Conservation (phyloP, 306 rosid species). For the apple (Malus domestica) region DNA sequence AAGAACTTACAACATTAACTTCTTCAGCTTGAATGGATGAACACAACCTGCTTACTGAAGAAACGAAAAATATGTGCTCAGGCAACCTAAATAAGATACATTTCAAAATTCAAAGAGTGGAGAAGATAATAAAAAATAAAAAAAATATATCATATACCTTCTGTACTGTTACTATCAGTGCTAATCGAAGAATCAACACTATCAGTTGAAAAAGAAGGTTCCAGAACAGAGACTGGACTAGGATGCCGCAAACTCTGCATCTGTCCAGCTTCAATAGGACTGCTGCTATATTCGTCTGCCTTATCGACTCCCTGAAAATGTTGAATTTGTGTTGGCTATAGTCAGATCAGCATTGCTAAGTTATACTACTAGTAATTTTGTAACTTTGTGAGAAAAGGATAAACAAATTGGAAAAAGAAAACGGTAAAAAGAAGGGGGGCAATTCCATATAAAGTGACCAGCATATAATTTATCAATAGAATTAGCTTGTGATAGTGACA, state of each 20-base stretch:
- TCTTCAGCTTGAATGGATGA: slow-evolving; percentile 57
- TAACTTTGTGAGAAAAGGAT: not conserved
- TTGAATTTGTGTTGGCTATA: slow-evolving; percentile 4
- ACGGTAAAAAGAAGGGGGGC: not conserved
- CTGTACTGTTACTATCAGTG: slow-evolving; percentile 50
- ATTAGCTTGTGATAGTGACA: not conserved
- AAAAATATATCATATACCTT: slow-evolving; percentile 39
- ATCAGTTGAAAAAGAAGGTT: slow-evolving; percentile 72
- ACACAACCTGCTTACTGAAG: slow-evolving; percentile 67
- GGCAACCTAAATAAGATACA: slow-evolving; percentile 1
- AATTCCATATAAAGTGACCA: not conserved
- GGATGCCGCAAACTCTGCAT: slow-evolving; percentile 45
- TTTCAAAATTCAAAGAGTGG: not conserved
- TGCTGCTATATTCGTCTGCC: slow-evolving; percentile 33
- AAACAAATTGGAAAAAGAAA: not conserved
- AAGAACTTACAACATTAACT: slow-evolving; percentile 33
- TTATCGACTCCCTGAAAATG: slow-evolving; percentile 44
- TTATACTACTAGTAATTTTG: not conserved
- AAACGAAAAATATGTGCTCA: slow-evolving; percentile 2
- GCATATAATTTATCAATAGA: not conserved
- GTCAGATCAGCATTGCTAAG: slow-evolving; percentile 11
- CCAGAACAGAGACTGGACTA: slow-evolving; percentile 84
- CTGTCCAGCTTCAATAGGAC: slow-evolving; percentile 27
- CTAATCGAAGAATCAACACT: slow-evolving; percentile 62
- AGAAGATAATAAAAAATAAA: slow-evolving; percentile 3